These are phyloP conservation scores for Cordyceps militaris DNA, from an alignment of 2,329 filamentous ascomycete genomes.

Conservation along the genomic window DNA sequence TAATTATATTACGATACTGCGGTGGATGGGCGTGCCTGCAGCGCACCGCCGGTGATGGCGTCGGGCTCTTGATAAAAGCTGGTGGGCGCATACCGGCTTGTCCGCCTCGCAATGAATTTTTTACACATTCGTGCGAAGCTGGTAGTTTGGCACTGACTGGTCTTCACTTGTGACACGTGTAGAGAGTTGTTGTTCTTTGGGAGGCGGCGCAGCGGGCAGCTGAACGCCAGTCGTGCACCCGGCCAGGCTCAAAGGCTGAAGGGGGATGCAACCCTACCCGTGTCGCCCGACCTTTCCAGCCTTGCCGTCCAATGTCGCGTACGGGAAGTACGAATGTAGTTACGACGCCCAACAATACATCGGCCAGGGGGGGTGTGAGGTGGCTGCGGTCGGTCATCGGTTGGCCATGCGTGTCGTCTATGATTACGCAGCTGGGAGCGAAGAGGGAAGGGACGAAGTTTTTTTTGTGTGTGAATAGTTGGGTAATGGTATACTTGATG, in stretches of 20 bases:
- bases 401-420: not conserved
- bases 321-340: no score
- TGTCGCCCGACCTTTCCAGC: not conserved
- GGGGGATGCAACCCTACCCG: slow-evolving; percentile 1
- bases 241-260: slow-evolving; percentile 2
- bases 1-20: not conserved
- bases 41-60: no score
- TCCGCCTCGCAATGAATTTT: not conserved
- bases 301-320: not conserved
- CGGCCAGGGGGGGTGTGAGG: not conserved
- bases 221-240: slow-evolving; percentile 1
- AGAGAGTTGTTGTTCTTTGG: not conserved
- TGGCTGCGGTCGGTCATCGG: not conserved
- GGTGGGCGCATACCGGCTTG: not conserved
- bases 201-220: not conserved
- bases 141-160: no score
- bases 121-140: not conserved
- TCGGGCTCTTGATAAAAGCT: not conserved
- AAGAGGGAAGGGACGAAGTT: not conserved
- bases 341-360: not conserved
- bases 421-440: not conserved
- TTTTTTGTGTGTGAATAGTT: not conserved
- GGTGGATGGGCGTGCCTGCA: not conserved
- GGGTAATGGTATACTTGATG: not conserved
- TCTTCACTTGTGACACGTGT: not conserved